Base-by-base conservation (phyloP, 2,329 filamentous ascomycete genomes). In the Fusarium sarcochroum region DNA sequence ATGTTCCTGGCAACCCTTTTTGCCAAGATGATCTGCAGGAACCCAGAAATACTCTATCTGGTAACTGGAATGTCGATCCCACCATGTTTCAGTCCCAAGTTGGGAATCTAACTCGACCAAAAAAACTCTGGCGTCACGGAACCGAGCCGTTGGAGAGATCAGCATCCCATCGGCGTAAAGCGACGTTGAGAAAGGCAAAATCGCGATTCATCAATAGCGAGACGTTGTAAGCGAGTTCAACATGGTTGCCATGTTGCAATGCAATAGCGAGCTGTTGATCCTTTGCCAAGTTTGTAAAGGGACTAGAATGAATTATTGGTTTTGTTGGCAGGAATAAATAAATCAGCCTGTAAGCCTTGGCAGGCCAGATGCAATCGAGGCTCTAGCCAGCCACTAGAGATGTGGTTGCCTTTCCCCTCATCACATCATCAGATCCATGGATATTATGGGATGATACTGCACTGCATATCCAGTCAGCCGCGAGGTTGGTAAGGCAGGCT, bases 11-110 rank as follows among this genome's bases (percentile, higher is more conserved):
- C 27, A 44, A 60, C 44, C 54, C 46, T 44, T 38, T 37, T 51
- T 63, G 66, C 66, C 66, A 66, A 58, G 61, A 62, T 48, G 66
- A 69, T 70, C 66, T 69, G 63, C 66, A 70, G 52, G 66, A 69
- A 63, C 66, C 62, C 4, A 53, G 45, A 48, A 40, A n/a, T 40
- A 40, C 48, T 20, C 34, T 25, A 55, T 58, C 13, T 20, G 41
- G 61, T 18, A 67, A 46, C 13, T 34, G 7, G 17, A 32, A 50
- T 38, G 60, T 15, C 18, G 55, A 68, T 66, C 65, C 20, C 25
- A 18, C 37, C 17, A 17, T 52, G 41, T 46, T 50, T 37, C 25
- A 25, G 9, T 44, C n/a, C 32, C n/a, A 38, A 25, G 40, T 58
- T 64, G 45, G 49, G 40, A 51, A 51, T 23, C 20, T 17, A 21